phyloP scores from a whole-genome alignment of 179 eudicot species.

The Amaranthus tricolor region DNA sequence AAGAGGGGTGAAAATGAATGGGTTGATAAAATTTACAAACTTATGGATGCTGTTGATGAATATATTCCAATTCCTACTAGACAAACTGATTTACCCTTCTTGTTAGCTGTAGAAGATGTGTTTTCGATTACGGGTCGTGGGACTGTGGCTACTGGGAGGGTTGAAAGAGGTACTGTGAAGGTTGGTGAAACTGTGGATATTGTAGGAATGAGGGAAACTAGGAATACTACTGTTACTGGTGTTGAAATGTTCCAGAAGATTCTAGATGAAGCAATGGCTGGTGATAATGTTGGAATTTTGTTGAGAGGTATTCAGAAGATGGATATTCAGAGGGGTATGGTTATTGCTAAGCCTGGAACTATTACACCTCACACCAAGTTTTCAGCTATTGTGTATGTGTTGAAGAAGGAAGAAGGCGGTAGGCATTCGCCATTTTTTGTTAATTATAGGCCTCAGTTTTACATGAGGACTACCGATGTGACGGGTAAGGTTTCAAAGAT shows the following conservation, averaged over 20 bases:
- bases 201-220: constrained; percentile 73
- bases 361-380: constrained; percentile 89
- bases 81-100: constrained; percentile 67
- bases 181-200: constrained; percentile 68
- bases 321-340: constrained; percentile 95
- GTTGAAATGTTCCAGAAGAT: constrained; percentile 96
- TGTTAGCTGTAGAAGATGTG: constrained; percentile 81
- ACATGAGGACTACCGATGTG: constrained; percentile 93
- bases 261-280: constrained; percentile 85
- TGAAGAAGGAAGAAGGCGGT: constrained; percentile 97
- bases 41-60: constrained; percentile 77
- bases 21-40: constrained; percentile 78
- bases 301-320: constrained; percentile 79
- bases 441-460: constrained; percentile 89
- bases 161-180: constrained; percentile 68
- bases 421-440: constrained; percentile 91
- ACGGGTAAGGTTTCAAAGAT: constrained; percentile 67
- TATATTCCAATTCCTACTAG: constrained; percentile 76
- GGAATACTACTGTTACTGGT: constrained; percentile 77
- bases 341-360: constrained; percentile 66
- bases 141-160: constrained; percentile 84
- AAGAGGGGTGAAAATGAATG: constrained; percentile 68
- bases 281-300: constrained; percentile 85
- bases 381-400: constrained; percentile 70
- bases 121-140: constrained; percentile 92